Conservation (phyloP, 1,284 basidiomycete genomes). For the Sphagnurus paluster region DNA sequence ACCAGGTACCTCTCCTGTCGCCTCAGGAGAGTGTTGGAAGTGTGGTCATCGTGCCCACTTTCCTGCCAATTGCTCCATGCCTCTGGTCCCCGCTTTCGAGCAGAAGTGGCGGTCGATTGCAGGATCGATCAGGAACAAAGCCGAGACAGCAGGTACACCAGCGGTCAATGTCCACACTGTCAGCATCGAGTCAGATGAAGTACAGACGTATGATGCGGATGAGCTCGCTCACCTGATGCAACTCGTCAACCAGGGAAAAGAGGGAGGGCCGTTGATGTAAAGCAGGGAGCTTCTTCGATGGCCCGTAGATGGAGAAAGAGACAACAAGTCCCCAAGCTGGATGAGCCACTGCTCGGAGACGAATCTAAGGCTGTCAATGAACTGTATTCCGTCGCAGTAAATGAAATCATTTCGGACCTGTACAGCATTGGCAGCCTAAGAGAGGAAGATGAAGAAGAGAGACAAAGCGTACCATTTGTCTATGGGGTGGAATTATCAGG, state of each 20-base stretch:
- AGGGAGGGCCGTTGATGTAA: slow-evolving; percentile 8
- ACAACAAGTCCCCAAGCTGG: slow-evolving; percentile 1
- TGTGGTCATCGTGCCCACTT: slow-evolving; percentile 17
- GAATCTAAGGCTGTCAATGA: background rate
- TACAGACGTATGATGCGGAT: too few relatives aligned
- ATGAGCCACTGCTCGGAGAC: slow-evolving; percentile 6
- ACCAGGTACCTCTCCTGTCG: slow-evolving; percentile 19
- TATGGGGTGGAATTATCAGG: slow-evolving; percentile 15
- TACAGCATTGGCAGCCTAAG: too few relatives aligned
- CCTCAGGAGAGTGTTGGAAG: slow-evolving; percentile 20
- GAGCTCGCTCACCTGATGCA: too few relatives aligned
- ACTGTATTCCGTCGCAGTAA: slow-evolving; percentile 4
- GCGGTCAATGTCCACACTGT: too few relatives aligned
- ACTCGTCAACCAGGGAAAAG: slow-evolving; percentile 3
- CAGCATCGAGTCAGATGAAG: too few relatives aligned
- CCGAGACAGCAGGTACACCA: background rate
- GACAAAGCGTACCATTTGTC: slow-evolving; percentile 17
- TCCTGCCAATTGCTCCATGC: background rate
- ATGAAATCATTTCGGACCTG: slow-evolving; percentile 14
- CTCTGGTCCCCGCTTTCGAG: background rate
- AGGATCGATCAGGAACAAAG: slow-evolving; percentile 1
- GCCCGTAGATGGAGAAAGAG: background rate
- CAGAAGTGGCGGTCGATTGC: slow-evolving; percentile 2
- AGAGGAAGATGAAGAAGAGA: background rate
- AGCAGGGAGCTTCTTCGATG: slow-evolving; percentile 8